Conservation (phyloP, 2,329 filamentous ascomycete species). For the Clarireedia monteithiana region DNA sequence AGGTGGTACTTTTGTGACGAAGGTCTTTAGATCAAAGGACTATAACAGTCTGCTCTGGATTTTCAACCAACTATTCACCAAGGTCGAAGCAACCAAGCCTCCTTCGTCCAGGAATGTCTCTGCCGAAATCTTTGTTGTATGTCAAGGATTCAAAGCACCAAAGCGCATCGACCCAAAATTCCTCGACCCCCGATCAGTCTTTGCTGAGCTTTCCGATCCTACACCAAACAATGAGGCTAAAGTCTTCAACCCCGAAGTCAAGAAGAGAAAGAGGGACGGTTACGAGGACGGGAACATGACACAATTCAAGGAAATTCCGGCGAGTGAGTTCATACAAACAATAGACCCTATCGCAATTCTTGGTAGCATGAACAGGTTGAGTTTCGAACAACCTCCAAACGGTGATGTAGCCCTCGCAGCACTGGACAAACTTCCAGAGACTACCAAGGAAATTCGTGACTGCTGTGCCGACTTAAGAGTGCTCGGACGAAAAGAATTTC, state of each 20-base stretch:
- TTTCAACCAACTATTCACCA: slow-evolving; percentile 90
- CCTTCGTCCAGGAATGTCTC: slow-evolving; percentile 93
- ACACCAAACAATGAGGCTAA: slow-evolving; percentile 95
- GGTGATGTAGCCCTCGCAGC: slow-evolving; percentile 83
- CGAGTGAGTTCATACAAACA: slow-evolving; percentile 90
- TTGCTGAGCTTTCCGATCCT: slow-evolving; percentile 80
- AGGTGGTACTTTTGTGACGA: slow-evolving; percentile 91
- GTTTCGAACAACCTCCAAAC: slow-evolving; percentile 71
- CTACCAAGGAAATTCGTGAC: slow-evolving; percentile 69
- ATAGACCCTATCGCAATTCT: slow-evolving; percentile 89
- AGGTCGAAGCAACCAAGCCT: slow-evolving; percentile 95
- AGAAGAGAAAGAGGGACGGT: slow-evolving; percentile 95
- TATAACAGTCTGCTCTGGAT: slow-evolving; percentile 96
- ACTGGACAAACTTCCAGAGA: slow-evolving; percentile 77
- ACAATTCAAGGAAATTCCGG: slow-evolving; percentile 81
- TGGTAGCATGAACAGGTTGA: slow-evolving; percentile 74
- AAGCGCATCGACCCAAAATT: slow-evolving; percentile 91
- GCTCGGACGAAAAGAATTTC: slow-evolving; percentile 89
- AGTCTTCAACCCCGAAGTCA: slow-evolving; percentile 94
- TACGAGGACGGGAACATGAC: slow-evolving; percentile 95
- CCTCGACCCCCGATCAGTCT: slow-evolving; percentile 80
- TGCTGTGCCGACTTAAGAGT: slow-evolving; percentile 84
- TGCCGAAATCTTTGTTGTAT: slow-evolving; percentile 97
- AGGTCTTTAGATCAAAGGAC: slow-evolving; percentile 95
- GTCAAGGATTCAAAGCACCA: slow-evolving; percentile 88